These are phyloP conservation scores for Panaeolus papilionaceus DNA, from an alignment of 768 basidiomycete species.

Conservation along the genomic window DNA sequence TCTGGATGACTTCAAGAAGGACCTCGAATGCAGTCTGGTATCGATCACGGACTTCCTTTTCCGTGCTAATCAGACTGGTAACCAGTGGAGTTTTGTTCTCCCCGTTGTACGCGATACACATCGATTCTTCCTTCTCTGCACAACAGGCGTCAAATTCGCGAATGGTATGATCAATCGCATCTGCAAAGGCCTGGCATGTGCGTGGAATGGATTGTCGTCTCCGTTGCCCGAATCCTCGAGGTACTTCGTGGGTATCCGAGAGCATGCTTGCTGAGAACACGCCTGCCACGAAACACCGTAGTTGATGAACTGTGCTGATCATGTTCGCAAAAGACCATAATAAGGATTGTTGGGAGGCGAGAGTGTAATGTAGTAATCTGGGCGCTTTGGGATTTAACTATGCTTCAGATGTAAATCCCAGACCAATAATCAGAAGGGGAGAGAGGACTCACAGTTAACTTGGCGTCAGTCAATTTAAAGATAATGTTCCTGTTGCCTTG, in stretches of 20 bases:
- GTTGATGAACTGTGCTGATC: constrained; percentile 65
- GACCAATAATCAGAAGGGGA: constrained; percentile 3
- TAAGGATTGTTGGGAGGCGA: constrained; percentile 69
- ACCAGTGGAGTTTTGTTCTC: constrained; percentile 47
- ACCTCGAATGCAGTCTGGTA: constrained; percentile 67
- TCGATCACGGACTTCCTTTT: constrained; percentile 60
- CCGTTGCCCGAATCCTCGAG: constrained; percentile 22
- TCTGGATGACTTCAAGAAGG: constrained; percentile 55
- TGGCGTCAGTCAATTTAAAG: constrained; percentile 44
- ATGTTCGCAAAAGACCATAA: constrained; percentile 60
- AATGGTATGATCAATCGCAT: constrained; percentile 70
- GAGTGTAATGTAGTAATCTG: constrained; percentile 70
- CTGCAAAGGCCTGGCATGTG: constrained; percentile 84
- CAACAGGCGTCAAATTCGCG: constrained; percentile 73
- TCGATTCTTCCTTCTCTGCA: constrained; percentile 67
- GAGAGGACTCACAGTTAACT: constrained; percentile 36
- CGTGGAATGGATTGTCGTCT: constrained; percentile 41
- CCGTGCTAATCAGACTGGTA: constrained; percentile 70
- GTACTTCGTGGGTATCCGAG: constrained; percentile 24
- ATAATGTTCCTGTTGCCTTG: constrained; percentile 75
- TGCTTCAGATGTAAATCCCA: neutral
- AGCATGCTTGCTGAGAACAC: constrained; percentile 46
- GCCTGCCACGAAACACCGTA: constrained; percentile 64
- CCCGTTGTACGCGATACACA: constrained; percentile 65
- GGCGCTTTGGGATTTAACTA: constrained; percentile 62